phyloP scores from a whole-genome alignment of 1,284 basidiomycete genomes.

The Xanthoconium separans region DNA sequence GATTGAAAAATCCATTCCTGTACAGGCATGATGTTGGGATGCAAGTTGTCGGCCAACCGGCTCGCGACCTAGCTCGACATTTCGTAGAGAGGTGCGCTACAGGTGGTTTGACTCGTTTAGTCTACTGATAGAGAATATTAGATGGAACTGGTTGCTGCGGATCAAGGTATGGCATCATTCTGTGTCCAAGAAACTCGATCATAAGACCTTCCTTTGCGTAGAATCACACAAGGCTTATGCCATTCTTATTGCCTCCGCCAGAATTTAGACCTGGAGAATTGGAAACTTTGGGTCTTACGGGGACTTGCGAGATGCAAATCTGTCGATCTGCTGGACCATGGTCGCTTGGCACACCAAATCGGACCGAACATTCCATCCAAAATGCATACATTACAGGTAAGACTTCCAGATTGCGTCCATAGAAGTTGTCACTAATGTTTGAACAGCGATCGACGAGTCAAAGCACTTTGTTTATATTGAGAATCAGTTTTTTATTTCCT shows the following conservation, averaged over 20 bases:
- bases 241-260: slow-evolving; percentile 91
- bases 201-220: slow-evolving; percentile 26
- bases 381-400: slow-evolving; percentile 90
- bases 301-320: slow-evolving; percentile 97
- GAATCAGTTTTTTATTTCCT: slow-evolving; percentile 99
- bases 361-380: slow-evolving; percentile 91
- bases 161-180: slow-evolving; percentile 65
- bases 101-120: slow-evolving; percentile 8
- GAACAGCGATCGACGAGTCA: slow-evolving; percentile 86
- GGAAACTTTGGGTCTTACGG: slow-evolving; percentile 79
- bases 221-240: slow-evolving; percentile 92
- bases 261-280: slow-evolving; percentile 90
- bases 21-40: slow-evolving; percentile 92
- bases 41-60: slow-evolving; percentile 96
- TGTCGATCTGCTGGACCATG: slow-evolving; percentile 95
- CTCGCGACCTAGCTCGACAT: slow-evolving; percentile 92
- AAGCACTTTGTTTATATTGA: slow-evolving; percentile 95
- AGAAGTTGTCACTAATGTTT: neutral
- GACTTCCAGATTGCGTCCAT: slow-evolving; percentile 9
- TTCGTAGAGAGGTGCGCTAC: slow-evolving; percentile 81
- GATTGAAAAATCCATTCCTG: neutral
- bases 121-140: slow-evolving; percentile 31
- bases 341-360: slow-evolving; percentile 89
- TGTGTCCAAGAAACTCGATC: neutral
- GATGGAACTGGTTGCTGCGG: slow-evolving; percentile 89